These are phyloP conservation scores for Poa annua DNA, from an alignment of 176 grass and related monocot species.

Conservation along the genomic window DNA sequence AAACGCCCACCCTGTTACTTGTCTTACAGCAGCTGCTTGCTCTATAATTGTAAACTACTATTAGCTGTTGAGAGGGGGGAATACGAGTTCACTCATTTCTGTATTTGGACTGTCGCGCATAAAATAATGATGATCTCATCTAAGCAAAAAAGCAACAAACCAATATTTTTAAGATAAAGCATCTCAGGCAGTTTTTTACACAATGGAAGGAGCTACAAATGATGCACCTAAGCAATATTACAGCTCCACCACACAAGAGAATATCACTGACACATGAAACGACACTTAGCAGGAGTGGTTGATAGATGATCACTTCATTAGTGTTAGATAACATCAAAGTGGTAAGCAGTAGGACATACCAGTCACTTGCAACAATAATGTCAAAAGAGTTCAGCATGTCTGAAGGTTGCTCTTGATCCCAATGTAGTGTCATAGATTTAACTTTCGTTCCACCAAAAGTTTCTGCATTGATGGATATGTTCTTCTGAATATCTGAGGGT, in stretches of 20 bases:
- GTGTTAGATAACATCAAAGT: slow-evolving; percentile 20
- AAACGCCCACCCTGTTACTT: neutral
- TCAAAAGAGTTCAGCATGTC: slow-evolving; percentile 73
- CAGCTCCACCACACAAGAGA: slow-evolving; percentile 6
- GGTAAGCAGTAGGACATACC: slow-evolving; percentile 53
- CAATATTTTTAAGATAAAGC: slow-evolving; percentile 7
- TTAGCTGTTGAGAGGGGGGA: neutral
- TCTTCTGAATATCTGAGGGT: slow-evolving; percentile 83
- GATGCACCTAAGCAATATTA: slow-evolving; percentile 5
- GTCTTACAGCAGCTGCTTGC: neutral
- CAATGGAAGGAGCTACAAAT: neutral
- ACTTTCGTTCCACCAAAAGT: slow-evolving; percentile 76
- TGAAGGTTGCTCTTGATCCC: slow-evolving; percentile 62
- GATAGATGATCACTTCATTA: slow-evolving; percentile 3
- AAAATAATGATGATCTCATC: slow-evolving; percentile 6
- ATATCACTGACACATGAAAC: neutral
- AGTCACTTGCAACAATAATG: slow-evolving; percentile 96
- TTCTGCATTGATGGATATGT: slow-evolving; percentile 62
- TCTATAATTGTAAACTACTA: neutral
- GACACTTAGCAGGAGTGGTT: neutral
- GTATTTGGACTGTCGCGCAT: slow-evolving; percentile 21
- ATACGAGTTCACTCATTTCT: slow-evolving; percentile 7
- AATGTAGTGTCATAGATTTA: slow-evolving; percentile 74
- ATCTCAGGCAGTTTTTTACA: neutral
- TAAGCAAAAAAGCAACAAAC: slow-evolving; percentile 11